These are phyloP conservation scores for Fusarium veterinarium DNA, from an alignment of 2,329 filamentous ascomycete species.

Conservation along the genomic window DNA sequence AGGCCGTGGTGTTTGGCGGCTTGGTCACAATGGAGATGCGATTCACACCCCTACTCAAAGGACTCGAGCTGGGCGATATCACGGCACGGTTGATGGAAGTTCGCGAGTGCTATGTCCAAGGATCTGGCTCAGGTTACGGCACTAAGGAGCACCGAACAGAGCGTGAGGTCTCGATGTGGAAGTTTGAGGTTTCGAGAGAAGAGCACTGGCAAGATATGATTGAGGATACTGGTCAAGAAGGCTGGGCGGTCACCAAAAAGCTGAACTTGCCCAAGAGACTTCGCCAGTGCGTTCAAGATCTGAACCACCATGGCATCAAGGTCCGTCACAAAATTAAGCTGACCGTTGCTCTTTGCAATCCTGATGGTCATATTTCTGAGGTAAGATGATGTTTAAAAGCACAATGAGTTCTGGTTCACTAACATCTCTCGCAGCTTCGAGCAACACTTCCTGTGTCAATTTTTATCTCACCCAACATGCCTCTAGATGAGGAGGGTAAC, in stretches of 20 bases:
- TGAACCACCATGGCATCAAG: slow-evolving; percentile 89
- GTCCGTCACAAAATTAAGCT: slow-evolving; percentile 93
- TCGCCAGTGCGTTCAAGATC: slow-evolving; percentile 86
- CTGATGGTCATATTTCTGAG: slow-evolving; percentile 94
- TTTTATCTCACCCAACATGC: slow-evolving; percentile 94
- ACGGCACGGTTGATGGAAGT: slow-evolving; percentile 83
- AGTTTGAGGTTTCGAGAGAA: slow-evolving; percentile 64
- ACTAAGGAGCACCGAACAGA: slow-evolving; percentile 71
- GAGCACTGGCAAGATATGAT: slow-evolving; percentile 77
- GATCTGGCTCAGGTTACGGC: slow-evolving; percentile 54
- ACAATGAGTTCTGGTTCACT: neutral
- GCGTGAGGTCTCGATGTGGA: slow-evolving; percentile 72
- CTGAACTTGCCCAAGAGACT: slow-evolving; percentile 83
- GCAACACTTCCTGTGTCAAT: slow-evolving; percentile 91
- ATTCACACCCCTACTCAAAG: slow-evolving; percentile 89
- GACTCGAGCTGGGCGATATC: slow-evolving; percentile 85
- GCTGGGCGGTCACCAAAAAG: slow-evolving; percentile 70
- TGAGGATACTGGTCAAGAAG: slow-evolving; percentile 74
- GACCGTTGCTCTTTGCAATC: slow-evolving; percentile 90
- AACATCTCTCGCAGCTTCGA: slow-evolving; percentile 68
- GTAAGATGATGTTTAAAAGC: slow-evolving; percentile 55
- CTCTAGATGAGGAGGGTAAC: slow-evolving; percentile 87
- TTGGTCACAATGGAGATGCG: slow-evolving; percentile 85
- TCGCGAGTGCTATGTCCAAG: slow-evolving; percentile 72
- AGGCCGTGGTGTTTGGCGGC: slow-evolving; percentile 95